phyloP scores from a whole-genome alignment of 345 rosid species.

The Physaria fendleri region DNA sequence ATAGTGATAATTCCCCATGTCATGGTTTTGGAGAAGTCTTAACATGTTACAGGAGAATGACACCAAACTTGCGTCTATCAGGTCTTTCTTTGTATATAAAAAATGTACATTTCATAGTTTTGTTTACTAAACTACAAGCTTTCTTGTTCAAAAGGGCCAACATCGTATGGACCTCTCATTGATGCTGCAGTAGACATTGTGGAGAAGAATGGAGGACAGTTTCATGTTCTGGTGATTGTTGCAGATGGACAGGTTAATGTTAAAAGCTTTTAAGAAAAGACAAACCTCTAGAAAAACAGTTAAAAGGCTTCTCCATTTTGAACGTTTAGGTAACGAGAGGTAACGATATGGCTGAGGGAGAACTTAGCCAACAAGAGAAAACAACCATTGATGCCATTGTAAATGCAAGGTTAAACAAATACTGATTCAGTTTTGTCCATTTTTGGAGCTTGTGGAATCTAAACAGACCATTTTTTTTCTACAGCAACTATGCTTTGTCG shows the following conservation, averaged over 20 bases:
- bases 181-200: conserved; percentile 66
- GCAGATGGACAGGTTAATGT: conserved; percentile 84
- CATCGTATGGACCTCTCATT: conserved; percentile 64
- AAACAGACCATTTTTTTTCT: not conserved
- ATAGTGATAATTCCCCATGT: conserved; percentile 62
- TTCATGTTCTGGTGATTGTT: conserved; percentile 63
- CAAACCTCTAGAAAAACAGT: not conserved
- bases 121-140: no score
- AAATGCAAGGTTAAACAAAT: conserved; percentile 54
- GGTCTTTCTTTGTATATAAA: no score
- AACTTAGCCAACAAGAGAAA: conserved; percentile 55
- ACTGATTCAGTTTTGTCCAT: not conserved
- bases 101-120: no score
- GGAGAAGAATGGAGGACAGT: conserved; percentile 61
- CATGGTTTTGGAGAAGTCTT: conserved; percentile 87
- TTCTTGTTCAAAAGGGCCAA: no score
- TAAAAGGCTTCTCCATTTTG: not conserved
- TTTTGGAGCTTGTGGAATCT: not conserved
- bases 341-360: conserved; percentile 34
- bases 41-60: conserved; percentile 54
- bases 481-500: conserved; percentile 56
- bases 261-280: not conserved
- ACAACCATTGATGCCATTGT: conserved; percentile 52
- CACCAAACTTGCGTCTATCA: conserved; percentile 53
- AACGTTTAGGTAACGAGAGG: conserved; percentile 56